These are phyloP conservation scores for Papilionanthe hybrid DNA, from an alignment of 116 monocot genomes.

Conservation along the genomic window DNA sequence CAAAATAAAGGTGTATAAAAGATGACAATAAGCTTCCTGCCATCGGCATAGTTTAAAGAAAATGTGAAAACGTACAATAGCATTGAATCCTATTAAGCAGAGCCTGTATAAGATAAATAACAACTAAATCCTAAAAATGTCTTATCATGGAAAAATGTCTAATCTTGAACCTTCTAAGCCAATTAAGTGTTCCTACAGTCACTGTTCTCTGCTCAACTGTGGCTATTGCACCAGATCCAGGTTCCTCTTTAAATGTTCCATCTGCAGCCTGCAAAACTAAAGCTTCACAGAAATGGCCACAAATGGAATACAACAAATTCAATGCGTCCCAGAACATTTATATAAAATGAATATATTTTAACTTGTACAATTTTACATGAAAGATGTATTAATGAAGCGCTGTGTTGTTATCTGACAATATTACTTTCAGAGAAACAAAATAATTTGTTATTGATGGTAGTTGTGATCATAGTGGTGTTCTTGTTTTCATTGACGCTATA, in stretches of 20 bases:
- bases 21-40: neutral
- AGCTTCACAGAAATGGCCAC: conserved; percentile 1
- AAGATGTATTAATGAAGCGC: neutral
- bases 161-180: conserved; percentile 64
- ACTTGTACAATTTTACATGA: conserved; percentile 3
- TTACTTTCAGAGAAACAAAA: neutral
- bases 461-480: neutral
- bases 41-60: neutral
- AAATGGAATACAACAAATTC: conserved; percentile 6
- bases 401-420: neutral
- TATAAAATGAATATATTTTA: neutral
- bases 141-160: neutral
- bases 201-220: conserved; percentile 62
- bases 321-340: neutral
- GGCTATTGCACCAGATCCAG: conserved; percentile 87
- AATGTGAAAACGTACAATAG: neutral
- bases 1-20: conserved; percentile 6
- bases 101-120: neutral
- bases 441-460: neutral
- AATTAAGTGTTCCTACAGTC: conserved; percentile 67
- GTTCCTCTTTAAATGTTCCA: conserved; percentile 93
- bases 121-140: neutral
- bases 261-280: conserved; percentile 48
- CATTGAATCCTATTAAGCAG: conserved; percentile 3
- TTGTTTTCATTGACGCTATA: neutral